These are phyloP conservation scores for Leccinum holopus DNA, from an alignment of 1,284 basidiomycete species.

Conservation along the genomic window DNA sequence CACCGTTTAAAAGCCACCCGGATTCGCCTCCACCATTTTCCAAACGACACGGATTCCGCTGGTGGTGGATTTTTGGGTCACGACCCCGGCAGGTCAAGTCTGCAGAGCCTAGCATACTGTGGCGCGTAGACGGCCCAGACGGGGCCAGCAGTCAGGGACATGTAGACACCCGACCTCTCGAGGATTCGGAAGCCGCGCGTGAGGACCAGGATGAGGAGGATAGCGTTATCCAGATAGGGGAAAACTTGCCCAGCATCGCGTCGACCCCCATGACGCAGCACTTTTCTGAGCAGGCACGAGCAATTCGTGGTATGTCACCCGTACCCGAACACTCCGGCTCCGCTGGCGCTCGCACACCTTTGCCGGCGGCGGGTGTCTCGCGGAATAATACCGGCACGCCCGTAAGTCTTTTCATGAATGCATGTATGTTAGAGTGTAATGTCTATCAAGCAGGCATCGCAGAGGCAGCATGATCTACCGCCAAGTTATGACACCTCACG, in stretches of 20 bases:
- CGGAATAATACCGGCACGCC: constrained; percentile 10
- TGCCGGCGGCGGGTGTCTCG: background rate
- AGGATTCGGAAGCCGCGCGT: constrained; percentile 5
- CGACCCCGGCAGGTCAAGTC: constrained; percentile 29
- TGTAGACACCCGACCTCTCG: constrained; percentile 2
- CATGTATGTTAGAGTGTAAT: background rate
- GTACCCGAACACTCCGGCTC: constrained; percentile 6
- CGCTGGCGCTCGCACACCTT: constrained; percentile 2
- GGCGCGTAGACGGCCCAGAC: constrained; percentile 29
- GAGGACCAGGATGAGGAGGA: constrained; percentile 16
- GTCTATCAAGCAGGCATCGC: constrained; percentile 11
- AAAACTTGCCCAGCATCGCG: constrained; percentile 12
- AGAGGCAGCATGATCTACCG: constrained; percentile 16
- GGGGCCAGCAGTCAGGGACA: constrained; percentile 13
- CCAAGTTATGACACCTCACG: constrained; percentile 26
- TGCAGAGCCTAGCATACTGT: constrained; percentile 20
- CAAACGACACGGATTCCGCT: constrained; percentile 18
- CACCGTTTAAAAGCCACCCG: background rate
- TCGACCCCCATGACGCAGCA: constrained; percentile 19
- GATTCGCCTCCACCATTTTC: constrained; percentile 9
- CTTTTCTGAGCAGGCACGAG: constrained; percentile 11
- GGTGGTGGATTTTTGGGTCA: constrained; percentile 30
- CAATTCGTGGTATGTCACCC: constrained; percentile 4
- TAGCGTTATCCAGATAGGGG: constrained; percentile 20
- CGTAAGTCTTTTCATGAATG: constrained; percentile 18